Conservation (phyloP, 805 yeast species). For the Gaillardinia entomophila region DNA sequence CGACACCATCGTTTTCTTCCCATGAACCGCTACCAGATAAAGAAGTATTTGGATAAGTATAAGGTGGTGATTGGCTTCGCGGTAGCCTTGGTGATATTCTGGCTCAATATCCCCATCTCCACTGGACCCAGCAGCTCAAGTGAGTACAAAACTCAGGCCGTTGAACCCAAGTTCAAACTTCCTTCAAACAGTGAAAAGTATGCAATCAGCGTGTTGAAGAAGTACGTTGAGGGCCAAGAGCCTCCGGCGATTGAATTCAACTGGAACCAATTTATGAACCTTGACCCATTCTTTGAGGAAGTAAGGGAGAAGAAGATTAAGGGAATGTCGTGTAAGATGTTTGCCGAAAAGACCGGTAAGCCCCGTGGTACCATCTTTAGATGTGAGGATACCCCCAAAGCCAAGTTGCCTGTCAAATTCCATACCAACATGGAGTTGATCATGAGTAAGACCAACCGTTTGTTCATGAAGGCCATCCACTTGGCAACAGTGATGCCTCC, state of each 20-base stretch:
- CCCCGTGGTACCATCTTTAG: not conserved
- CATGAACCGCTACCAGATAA: not conserved
- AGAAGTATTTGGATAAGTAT: not conserved
- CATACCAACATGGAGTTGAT: not conserved
- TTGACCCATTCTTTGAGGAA: not conserved
- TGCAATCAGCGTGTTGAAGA: not conserved
- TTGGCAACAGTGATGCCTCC: not conserved
- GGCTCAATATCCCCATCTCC: no score
- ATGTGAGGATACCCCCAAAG: not conserved
- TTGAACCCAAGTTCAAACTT: not conserved
- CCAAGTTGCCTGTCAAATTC: not conserved
- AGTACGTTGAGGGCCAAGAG: not conserved
- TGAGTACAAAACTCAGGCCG: no score
- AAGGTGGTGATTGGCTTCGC: not conserved
- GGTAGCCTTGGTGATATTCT: not conserved
- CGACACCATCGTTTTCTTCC: no score
- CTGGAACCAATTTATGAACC: not conserved
- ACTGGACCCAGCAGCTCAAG: no score
- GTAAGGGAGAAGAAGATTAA: not conserved
- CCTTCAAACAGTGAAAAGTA: not conserved
- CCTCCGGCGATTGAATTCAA: not conserved
- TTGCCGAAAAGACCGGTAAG: not conserved
- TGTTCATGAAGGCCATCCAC: constrained; percentile 1
- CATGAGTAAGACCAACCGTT: not conserved
- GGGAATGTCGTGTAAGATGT: not conserved